phyloP scores from a whole-genome alignment of 1,284 basidiomycete genomes.

The Vanrija sp. region DNA sequence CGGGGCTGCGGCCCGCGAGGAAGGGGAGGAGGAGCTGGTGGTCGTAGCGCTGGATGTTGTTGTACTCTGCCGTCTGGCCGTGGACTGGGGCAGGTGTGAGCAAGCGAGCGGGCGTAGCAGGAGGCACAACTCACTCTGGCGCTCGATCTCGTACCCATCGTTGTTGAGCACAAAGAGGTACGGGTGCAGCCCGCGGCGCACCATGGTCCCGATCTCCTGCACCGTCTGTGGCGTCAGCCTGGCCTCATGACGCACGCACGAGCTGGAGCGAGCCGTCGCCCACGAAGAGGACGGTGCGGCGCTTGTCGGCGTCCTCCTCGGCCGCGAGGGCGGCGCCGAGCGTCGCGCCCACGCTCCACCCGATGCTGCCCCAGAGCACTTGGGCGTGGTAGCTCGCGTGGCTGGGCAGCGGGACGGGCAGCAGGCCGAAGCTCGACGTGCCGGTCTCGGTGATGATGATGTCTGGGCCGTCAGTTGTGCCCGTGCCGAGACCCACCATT shows the following conservation, averaged over 20 bases:
- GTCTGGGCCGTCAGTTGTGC: constrained; percentile 46
- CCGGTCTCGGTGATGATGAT: constrained; percentile 80
- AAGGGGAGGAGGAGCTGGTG: constrained; percentile 48
- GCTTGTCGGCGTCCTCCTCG: constrained; percentile 58
- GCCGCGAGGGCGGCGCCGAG: constrained; percentile 60
- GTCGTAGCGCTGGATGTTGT: constrained; percentile 50
- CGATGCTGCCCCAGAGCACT: constrained; percentile 49
- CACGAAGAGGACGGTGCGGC: constrained; percentile 74
- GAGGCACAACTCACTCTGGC: constrained; percentile 67
- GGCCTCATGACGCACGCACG: constrained; percentile 21
- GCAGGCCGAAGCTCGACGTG: constrained; percentile 62
- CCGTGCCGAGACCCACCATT: constrained; percentile 49
- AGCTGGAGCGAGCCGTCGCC: constrained; percentile 59
- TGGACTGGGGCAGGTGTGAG: constrained; percentile 26
- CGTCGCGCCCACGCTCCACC: constrained; percentile 56
- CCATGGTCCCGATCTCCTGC: constrained; percentile 54
- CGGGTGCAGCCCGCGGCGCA: constrained; percentile 48
- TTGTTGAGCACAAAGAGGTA: constrained; percentile 72
- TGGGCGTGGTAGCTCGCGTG: constrained; percentile 66
- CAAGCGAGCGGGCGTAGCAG: constrained; percentile 2
- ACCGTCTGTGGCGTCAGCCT: constrained; percentile 26
- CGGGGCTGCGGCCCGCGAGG: constrained; percentile 23
- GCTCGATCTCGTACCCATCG: constrained; percentile 83
- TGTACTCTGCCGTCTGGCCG: constrained; percentile 48
- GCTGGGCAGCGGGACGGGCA: constrained; percentile 70